These are phyloP conservation scores for Lithospermum erythrorhizon DNA, from an alignment of 257 asterid species.

Conservation along the genomic window DNA sequence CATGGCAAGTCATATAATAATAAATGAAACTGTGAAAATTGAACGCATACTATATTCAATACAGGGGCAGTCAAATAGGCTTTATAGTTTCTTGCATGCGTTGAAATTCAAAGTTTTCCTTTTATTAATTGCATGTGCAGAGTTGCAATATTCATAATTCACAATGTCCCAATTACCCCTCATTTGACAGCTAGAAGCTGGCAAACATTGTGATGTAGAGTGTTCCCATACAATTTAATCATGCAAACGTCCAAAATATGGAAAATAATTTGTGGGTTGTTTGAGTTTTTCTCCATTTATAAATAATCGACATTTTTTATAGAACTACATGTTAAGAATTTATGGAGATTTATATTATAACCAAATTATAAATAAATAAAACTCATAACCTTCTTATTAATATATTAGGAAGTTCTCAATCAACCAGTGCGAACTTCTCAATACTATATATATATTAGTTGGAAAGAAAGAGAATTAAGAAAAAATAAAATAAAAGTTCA, in stretches of 20 bases:
- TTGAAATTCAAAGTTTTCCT: conserved; percentile 16
- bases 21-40: too few species aligned
- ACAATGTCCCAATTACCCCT: conserved; percentile 1
- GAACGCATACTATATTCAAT: too few species aligned
- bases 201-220: conserved; percentile 24
- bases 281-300: conserved; percentile 19
- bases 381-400: too few species aligned
- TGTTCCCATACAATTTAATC: conserved; percentile 14
- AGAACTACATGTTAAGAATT: conserved; percentile 16
- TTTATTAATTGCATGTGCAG: conserved; percentile 19
- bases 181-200: conserved; percentile 31
- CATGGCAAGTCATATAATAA: too few species aligned
- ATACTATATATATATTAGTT: conserved; percentile 18
- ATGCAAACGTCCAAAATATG: conserved; percentile 22
- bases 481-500: conserved; percentile 16
- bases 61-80: too few species aligned
- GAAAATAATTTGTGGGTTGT: conserved; percentile 17
- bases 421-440: too few species aligned
- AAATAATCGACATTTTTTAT: conserved; percentile 15
- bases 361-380: too few species aligned
- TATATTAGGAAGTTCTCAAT: too few species aligned
- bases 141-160: conserved; percentile 4
- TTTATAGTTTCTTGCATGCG: not conserved
- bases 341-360: too few species aligned
- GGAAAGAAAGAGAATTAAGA: conserved; percentile 6